phyloP scores from a whole-genome alignment of 352 stramenopile species.

The Phytophthora podocarpi region DNA sequence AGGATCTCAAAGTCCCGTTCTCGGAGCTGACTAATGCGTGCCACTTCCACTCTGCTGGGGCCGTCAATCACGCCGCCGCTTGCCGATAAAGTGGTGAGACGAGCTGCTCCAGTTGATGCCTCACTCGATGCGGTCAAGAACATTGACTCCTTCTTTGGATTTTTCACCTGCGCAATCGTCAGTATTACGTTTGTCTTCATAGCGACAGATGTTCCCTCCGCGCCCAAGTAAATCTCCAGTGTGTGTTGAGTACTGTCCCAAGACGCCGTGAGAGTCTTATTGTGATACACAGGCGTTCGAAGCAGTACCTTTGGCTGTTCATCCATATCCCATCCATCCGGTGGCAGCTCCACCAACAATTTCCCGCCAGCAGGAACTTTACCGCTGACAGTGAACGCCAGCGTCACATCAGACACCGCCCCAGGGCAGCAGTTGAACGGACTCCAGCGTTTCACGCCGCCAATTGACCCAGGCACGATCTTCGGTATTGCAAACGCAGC shows the following conservation, averaged over 20 bases:
- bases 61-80: slow-evolving; percentile 68
- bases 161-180: slow-evolving; percentile 52
- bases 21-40: slow-evolving; percentile 66
- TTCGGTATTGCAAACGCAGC: slow-evolving; percentile 49
- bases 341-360: slow-evolving; percentile 57
- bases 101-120: slow-evolving; percentile 10
- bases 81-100: slow-evolving; percentile 57
- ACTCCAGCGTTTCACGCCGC: slow-evolving; percentile 49
- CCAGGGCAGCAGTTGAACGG: slow-evolving; percentile 64
- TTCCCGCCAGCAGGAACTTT: slow-evolving; percentile 43
- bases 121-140: slow-evolving; percentile 13
- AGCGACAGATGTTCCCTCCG: slow-evolving; percentile 24
- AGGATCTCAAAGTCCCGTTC: slow-evolving; percentile 58
- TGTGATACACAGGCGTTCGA: slow-evolving; percentile 38
- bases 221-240: slow-evolving; percentile 54
- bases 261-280: slow-evolving; percentile 27
- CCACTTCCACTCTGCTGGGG: slow-evolving; percentile 56
- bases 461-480: slow-evolving; percentile 56
- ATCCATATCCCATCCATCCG: slow-evolving; percentile 68
- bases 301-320: slow-evolving; percentile 46
- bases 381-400: slow-evolving; percentile 53
- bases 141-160: slow-evolving; percentile 54
- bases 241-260: slow-evolving; percentile 61
- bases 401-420: slow-evolving; percentile 55
- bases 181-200: slow-evolving; percentile 48